Conservation (phyloP, 2,329 filamentous ascomycete species). For the Ascochyta koolunga region DNA sequence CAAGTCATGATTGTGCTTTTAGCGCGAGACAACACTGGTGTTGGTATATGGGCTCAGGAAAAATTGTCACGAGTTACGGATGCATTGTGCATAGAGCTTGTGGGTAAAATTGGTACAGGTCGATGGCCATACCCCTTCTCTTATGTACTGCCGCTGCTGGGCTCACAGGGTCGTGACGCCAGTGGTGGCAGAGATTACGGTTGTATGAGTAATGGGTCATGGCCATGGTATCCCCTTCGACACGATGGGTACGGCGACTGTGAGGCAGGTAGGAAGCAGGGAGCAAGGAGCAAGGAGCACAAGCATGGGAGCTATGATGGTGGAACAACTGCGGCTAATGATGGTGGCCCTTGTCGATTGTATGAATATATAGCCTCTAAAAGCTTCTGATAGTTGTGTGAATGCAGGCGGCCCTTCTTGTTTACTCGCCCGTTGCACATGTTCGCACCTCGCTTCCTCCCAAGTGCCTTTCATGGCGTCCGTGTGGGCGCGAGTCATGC, state of each 20-base stretch:
- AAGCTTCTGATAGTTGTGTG: constrained; percentile 32
- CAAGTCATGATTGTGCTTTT: constrained; percentile 8
- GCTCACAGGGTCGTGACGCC: neutral
- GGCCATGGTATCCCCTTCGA: constrained; percentile 22
- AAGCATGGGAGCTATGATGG: constrained; percentile 12
- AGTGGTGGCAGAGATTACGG: constrained; percentile 18
- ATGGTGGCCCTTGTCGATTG: constrained; percentile 43
- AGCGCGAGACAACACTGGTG: constrained; percentile 26
- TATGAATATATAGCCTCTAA: constrained; percentile 47
- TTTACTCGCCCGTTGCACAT: constrained; percentile 1
- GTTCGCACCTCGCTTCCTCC: neutral
- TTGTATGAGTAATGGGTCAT: constrained; percentile 41
- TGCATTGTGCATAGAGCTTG: constrained; percentile 40
- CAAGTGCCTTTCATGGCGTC: neutral
- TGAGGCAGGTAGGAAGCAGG: constrained; percentile 10
- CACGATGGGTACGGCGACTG: constrained; percentile 5
- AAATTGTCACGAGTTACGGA: constrained; percentile 21
- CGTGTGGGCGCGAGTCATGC: constrained; percentile 10
- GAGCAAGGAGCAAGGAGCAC: constrained; percentile 12
- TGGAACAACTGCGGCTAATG: constrained; percentile 25
- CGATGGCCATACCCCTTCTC: constrained; percentile 34
- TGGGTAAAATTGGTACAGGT: constrained; percentile 26
- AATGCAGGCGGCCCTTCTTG: constrained; percentile 33
- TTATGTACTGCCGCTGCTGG: constrained; percentile 27
- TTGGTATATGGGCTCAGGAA: constrained; percentile 20